Conservation (phyloP, 192 early-diverging fungal genomes). For the Gigaspora rosea region DNA sequence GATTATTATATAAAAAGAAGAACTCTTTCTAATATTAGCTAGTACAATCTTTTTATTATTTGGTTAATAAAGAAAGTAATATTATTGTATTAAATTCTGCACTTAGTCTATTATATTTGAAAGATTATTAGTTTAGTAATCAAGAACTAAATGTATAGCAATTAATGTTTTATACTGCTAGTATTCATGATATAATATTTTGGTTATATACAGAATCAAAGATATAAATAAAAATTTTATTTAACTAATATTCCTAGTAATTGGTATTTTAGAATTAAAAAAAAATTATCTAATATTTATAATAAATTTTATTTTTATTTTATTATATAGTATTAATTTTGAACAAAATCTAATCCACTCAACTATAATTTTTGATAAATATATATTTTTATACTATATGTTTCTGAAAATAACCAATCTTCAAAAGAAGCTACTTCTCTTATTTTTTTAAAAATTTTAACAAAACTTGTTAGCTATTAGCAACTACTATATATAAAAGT, state of each 20-base stretch:
- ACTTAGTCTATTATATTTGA: neutral
- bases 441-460: too few relatives aligned
- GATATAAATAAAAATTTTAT: neutral
- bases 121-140: neutral
- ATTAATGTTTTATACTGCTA: neutral
- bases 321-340: too few relatives aligned
- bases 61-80: neutral
- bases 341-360: too few relatives aligned
- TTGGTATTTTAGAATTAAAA: too few relatives aligned
- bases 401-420: too few relatives aligned
- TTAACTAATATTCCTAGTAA: neutral
- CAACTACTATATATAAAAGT: too few relatives aligned
- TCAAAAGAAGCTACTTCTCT: too few relatives aligned
- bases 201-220: neutral
- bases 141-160: neutral
- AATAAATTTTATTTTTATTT: too few relatives aligned
- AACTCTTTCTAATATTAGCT: neutral
- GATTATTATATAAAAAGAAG: neutral
- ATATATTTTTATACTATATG: too few relatives aligned
- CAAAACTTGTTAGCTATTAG: too few relatives aligned
- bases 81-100: neutral
- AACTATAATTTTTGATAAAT: too few relatives aligned
- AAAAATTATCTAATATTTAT: too few relatives aligned
- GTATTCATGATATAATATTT: neutral
- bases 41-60: neutral